Evolutionary conservation across 2,329 filamentous ascomycete species (phyloP), one percentile per base, ranked within the genome.

Genomic region (Exophiala viscosa): DNA sequence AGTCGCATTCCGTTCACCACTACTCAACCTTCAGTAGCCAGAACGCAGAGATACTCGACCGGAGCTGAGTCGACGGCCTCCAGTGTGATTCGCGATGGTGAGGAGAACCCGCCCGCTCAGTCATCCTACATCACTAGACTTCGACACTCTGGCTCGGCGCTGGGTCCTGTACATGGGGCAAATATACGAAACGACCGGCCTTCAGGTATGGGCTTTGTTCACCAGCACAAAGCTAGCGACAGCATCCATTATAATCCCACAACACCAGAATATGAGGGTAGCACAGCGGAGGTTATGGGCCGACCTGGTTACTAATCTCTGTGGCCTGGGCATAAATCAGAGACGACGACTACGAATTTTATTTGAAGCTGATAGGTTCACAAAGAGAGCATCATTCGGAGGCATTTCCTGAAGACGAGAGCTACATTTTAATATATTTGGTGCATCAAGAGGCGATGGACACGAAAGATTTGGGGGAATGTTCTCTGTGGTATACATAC

Each of bases 131-230:
- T 31, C 57, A 63, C 32, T 42, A 60, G 52, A 64, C 66, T 47
- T 38, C 50, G 66, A 48, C 57, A 67, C 45, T 59, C 66, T 44
- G 63, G 64, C 38, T 62, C 66, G 38, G 63, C 64, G 23, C 61
- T 68, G 15, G 68, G 65, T 3, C 36, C 54, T 36, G 58, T 60
- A 28, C 64, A 67, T 20, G 59, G 62, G 34, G 64, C 61, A 5
- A 60, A 62, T 20, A 65, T 67, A 44, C 70, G 74, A 36, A 73
- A 62, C 20, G 67, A 67, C 44, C 69, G 75, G 39, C 75, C 75
- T 0, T 75, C 74, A 5, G 76, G 75, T 46, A 64, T 79, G 66
- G 76, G 76, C 0, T 77, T 74, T 50, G 76, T 79, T 9, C 68
- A 71, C 8, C 72, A 76, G 52, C 69, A 76, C 60, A 72, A 75